A percentile compares a stretch with the other conserved stretches of the same genome.
phyloP scores from a whole-genome alignment of 1,139 yeast species.

The Yamadazyma dendronema region DNA sequence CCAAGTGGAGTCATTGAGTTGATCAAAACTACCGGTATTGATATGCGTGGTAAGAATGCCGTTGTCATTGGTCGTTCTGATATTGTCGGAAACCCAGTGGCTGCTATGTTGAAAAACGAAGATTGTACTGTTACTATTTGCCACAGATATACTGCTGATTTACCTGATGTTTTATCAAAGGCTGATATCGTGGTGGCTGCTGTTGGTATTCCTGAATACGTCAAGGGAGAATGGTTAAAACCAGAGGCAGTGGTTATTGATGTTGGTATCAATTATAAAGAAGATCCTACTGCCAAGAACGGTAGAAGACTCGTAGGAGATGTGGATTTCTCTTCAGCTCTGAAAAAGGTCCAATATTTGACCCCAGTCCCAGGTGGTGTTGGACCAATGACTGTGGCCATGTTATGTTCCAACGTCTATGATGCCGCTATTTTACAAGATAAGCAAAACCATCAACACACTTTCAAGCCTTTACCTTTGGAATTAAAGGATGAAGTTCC shows the following conservation, averaged over 20 bases:
- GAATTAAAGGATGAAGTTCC: constrained; percentile 61
- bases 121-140: constrained; percentile 78
- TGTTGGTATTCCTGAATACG: constrained; percentile 68
- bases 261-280: constrained; percentile 76
- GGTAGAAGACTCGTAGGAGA: constrained; percentile 75
- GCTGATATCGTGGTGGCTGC: constrained; percentile 81
- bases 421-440: constrained; percentile 61
- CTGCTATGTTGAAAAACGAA: constrained; percentile 65
- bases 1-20: constrained; percentile 75
- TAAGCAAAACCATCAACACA: constrained; percentile 44
- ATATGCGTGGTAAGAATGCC: constrained; percentile 64
- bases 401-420: constrained; percentile 69
- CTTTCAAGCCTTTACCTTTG: constrained; percentile 49
- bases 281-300: constrained; percentile 59
- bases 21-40: constrained; percentile 59
- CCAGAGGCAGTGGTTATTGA: constrained; percentile 69
- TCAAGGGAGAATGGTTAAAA: constrained; percentile 72
- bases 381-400: constrained; percentile 88
- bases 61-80: constrained; percentile 82
- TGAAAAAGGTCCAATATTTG: constrained; percentile 55
- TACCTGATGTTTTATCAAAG: constrained; percentile 49
- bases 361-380: constrained; percentile 91
- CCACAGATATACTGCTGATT: constrained; percentile 57
- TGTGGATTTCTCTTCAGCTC: constrained; percentile 63
- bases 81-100: constrained; percentile 80